Evolutionary conservation across 768 basidiomycete species (phyloP).

Genomic region (Kwoniella bestiolae): DNA sequence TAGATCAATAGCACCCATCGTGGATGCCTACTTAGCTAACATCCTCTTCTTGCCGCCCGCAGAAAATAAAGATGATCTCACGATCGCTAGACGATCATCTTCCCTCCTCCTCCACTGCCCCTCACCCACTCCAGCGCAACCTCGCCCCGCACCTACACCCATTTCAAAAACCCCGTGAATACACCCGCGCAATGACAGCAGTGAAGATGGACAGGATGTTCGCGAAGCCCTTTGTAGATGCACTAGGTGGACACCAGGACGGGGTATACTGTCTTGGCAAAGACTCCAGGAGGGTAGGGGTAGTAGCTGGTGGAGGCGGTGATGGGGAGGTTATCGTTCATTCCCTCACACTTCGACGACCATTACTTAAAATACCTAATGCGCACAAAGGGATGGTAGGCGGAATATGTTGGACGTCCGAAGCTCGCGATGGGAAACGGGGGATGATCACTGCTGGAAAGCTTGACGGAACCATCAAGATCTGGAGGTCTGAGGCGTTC

Average conservation of each 20-base stretch:
- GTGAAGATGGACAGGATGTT: constrained; percentile 97
- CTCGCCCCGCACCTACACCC: constrained; percentile 95
- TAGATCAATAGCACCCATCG: too few relatives aligned
- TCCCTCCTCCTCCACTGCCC: constrained; percentile 54
- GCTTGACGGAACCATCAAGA: constrained; percentile 56
- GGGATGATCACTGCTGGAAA: constrained; percentile 56
- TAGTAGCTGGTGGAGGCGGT: constrained; percentile 89
- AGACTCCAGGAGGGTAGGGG: constrained; percentile 70
- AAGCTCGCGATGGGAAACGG: constrained; percentile 51
- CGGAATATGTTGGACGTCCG: constrained; percentile 56
- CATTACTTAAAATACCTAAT: constrained; percentile 56
- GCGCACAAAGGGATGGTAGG: constrained; percentile 58
- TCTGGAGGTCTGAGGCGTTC: constrained; percentile 55
- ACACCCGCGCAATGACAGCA: constrained; percentile 89
- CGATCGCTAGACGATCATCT: constrained; percentile 57
- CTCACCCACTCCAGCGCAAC: constrained; percentile 78
- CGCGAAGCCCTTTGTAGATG: constrained; percentile 91
- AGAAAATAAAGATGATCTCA: constrained; percentile 57
- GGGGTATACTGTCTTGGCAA: constrained; percentile 84
- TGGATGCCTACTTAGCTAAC: too few relatives aligned
- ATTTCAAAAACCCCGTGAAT: constrained; percentile 88
- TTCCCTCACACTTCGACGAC: constrained; percentile 57
- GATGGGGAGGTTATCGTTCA: constrained; percentile 93
- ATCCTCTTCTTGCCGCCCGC: neutral
- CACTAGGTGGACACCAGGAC: constrained; percentile 89